A percentile compares a stretch with the other conserved stretches of the same genome.
Conservation (phyloP, 192 early-diverging fungal species). For the Podila verticillata region DNA sequence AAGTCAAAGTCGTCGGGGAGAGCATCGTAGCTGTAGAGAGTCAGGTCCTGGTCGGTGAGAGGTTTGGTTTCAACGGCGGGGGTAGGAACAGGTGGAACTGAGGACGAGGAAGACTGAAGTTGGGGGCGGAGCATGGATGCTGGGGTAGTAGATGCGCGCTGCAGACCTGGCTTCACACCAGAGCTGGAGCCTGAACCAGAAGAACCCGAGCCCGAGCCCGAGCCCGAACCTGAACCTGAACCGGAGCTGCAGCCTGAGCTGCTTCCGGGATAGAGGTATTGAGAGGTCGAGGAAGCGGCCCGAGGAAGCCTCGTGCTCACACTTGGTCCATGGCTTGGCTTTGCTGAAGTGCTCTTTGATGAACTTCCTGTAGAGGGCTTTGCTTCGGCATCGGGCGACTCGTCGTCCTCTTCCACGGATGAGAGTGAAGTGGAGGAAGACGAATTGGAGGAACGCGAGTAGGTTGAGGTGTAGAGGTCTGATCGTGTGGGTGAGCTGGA, state of each 20-base stretch:
- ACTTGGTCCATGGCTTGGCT: neutral
- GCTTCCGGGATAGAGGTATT: neutral
- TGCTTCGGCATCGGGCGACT: neutral
- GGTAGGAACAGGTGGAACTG: constrained; percentile 12
- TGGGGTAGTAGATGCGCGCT: constrained; percentile 31
- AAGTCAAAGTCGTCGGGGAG: constrained; percentile 46
- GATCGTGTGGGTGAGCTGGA: constrained; percentile 17
- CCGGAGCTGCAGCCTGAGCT: too few species aligned
- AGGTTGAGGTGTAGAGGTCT: constrained; percentile 13
- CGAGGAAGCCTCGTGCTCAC: neutral
- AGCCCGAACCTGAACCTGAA: constrained; percentile 3
- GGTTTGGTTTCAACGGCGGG: neutral
- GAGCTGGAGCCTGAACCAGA: constrained; percentile 23
- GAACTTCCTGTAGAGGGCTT: neutral
- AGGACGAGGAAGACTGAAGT: constrained; percentile 16
- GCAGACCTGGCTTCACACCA: constrained; percentile 17
- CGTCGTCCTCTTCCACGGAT: constrained; percentile 25
- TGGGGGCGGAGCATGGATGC: constrained; percentile 12
- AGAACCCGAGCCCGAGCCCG: neutral
- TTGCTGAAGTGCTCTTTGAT: neutral
- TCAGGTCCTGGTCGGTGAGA: constrained; percentile 9
- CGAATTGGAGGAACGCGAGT: constrained; percentile 16
- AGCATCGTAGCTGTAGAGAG: constrained; percentile 26
- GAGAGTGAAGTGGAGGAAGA: constrained; percentile 25
- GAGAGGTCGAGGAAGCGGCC: neutral